Percentiles rank a stretch among this genome's conserved stretches.
These are phyloP conservation scores for Coemansia sp. DNA, from an alignment of 192 early-diverging fungal genomes.

Conservation along the genomic window DNA sequence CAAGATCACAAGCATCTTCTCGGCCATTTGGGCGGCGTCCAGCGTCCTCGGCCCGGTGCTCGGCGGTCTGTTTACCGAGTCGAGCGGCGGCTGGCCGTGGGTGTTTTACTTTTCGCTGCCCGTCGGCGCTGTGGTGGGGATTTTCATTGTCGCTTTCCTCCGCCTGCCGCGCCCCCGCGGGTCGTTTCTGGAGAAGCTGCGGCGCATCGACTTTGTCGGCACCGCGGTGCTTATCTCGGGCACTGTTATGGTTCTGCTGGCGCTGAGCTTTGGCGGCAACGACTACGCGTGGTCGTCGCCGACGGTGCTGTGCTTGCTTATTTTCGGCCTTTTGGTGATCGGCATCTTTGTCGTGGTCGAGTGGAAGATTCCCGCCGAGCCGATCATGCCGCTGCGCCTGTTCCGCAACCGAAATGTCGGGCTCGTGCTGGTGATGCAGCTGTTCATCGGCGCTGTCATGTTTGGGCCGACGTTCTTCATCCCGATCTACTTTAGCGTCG, in stretches of 20 bases:
- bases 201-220: constrained; percentile 68
- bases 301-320: constrained; percentile 61
- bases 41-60: constrained; percentile 63
- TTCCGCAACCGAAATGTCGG: constrained; percentile 58
- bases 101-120: constrained; percentile 64
- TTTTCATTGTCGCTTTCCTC: constrained; percentile 41
- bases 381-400: constrained; percentile 65
- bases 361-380: constrained; percentile 58
- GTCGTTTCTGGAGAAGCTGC: constrained; percentile 55
- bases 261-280: constrained; percentile 74
- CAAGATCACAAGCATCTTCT: constrained; percentile 61
- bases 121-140: constrained; percentile 41
- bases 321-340: constrained; percentile 55
- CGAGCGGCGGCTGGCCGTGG: constrained; percentile 48
- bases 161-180: constrained; percentile 39
- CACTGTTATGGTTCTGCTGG: constrained; percentile 68
- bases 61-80: constrained; percentile 62
- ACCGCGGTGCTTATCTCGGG: constrained; percentile 57
- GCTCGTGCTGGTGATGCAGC: constrained; percentile 17
- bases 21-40: constrained; percentile 59
- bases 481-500: constrained; percentile 69
- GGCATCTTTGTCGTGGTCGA: constrained; percentile 58
- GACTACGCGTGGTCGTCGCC: constrained; percentile 71
- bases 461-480: constrained; percentile 63
- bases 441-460: constrained; percentile 44